Evolutionary conservation across 2,329 filamentous ascomycete species (phyloP).

Genomic region (Nothophaeocryptopus gaeumannii): DNA sequence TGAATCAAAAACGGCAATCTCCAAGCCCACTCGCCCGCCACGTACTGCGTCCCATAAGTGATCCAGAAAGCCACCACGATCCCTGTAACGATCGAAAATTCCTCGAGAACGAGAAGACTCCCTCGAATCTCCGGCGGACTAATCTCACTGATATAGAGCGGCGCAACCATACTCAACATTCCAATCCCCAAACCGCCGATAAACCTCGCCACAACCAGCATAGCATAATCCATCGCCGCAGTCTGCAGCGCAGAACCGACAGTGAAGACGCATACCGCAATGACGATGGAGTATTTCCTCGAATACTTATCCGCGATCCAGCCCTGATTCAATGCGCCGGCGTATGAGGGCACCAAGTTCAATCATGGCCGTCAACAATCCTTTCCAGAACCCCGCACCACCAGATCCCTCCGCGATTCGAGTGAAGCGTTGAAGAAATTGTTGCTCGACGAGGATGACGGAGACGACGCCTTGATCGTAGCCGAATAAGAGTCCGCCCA

Average conservation of each 20-base stretch:
- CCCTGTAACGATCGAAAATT: conserved; percentile 48
- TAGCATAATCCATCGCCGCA: conserved; percentile 28
- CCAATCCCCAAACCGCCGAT: conserved; percentile 36
- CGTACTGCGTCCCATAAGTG: conserved; percentile 53
- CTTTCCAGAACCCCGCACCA: conserved; percentile 67
- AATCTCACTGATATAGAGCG: conserved; percentile 76
- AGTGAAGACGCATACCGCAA: conserved; percentile 43
- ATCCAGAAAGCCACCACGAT: conserved; percentile 55
- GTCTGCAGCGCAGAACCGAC: conserved; percentile 46
- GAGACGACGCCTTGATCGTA: conserved; percentile 42
- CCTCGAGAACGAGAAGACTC: conserved; percentile 48
- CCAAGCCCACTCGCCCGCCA: conserved; percentile 48
- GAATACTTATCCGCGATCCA: conserved; percentile 44
- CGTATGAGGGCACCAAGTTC: conserved; percentile 43
- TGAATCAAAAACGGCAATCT: conserved; percentile 50
- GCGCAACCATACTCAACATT: conserved; percentile 36
- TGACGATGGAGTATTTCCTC: conserved; percentile 43
- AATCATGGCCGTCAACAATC: conserved; percentile 47
- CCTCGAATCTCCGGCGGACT: conserved; percentile 57
- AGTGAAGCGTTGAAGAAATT: conserved; percentile 43
- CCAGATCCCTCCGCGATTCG: conserved; percentile 34
- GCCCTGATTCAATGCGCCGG: conserved; percentile 31
- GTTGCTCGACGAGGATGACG: conserved; percentile 46
- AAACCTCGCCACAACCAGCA: conserved; percentile 33
- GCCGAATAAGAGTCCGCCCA: conserved; percentile 42